A percentile compares a stretch with the other conserved stretches of the same genome.
Conservation (phyloP, 169 alveolate species). For the Perkinsus marinus region DNA sequence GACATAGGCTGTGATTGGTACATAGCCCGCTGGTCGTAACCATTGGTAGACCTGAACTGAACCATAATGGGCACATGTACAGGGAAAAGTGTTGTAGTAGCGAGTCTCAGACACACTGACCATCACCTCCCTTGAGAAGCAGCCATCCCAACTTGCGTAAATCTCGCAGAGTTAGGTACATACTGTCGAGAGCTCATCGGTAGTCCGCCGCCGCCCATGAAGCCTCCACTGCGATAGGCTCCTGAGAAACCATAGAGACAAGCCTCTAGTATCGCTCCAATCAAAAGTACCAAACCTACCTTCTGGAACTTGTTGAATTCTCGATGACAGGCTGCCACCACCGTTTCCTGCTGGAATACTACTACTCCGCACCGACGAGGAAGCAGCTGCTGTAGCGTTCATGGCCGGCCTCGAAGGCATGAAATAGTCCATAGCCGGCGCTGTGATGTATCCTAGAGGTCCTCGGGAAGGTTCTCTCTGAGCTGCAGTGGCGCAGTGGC, state of each 20-base stretch:
- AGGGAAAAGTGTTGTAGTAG: background rate
- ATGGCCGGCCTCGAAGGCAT: background rate
- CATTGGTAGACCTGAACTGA: background rate
- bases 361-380: background rate
- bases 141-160: background rate
- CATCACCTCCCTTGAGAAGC: background rate
- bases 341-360: background rate
- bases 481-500: background rate
- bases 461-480: background rate
- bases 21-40: background rate
- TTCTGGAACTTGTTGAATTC: background rate
- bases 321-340: background rate
- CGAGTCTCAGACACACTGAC: background rate
- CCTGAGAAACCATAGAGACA: no score
- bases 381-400: background rate
- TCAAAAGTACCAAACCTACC: no score
- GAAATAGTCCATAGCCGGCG: background rate
- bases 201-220: background rate
- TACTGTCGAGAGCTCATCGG: background rate
- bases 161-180: background rate
- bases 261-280: no score
- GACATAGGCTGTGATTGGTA: background rate
- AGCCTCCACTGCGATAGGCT: background rate
- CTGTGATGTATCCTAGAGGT: background rate
- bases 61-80: background rate